phyloP scores from a whole-genome alignment of 345 rosid species.

The Luvunga scandens region DNA sequence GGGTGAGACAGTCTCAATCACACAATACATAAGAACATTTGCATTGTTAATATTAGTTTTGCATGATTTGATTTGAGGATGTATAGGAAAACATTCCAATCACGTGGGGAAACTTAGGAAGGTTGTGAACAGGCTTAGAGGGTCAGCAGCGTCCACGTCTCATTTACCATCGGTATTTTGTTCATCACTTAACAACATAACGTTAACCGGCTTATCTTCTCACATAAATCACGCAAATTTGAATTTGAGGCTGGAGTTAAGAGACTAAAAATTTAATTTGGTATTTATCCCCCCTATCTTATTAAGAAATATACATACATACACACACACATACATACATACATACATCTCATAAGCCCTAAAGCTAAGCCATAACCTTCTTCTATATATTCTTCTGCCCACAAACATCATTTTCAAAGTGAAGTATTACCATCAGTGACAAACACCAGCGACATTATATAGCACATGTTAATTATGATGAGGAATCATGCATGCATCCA shows the following conservation, averaged over 20 bases:
- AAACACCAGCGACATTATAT: not conserved
- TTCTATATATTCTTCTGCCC: too few relatives aligned
- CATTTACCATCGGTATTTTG: not conserved
- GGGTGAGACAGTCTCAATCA: too few relatives aligned
- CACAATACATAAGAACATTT: too few relatives aligned
- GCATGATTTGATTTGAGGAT: too few relatives aligned
- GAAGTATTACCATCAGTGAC: not conserved
- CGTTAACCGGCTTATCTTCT: not conserved
- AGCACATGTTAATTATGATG: not conserved
- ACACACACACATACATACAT: too few relatives aligned
- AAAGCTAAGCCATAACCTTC: not conserved
- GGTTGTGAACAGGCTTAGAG: not conserved
- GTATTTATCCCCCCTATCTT: too few relatives aligned
- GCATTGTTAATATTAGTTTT: too few relatives aligned
- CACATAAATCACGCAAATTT: too few relatives aligned
- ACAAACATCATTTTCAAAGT: not conserved
- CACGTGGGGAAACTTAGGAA: not conserved
- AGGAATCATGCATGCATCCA: not conserved
- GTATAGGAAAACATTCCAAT: not conserved
- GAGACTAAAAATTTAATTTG: too few relatives aligned
- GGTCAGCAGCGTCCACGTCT: conserved; percentile 9
- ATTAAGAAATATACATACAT: too few relatives aligned
- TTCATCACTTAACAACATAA: not conserved
- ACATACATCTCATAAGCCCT: too few relatives aligned
- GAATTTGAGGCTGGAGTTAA: too few relatives aligned